A percentile compares a stretch with the other conserved stretches of the same genome.
Evolutionary conservation across 768 basidiomycete genomes (phyloP).

Genomic region (Lentinula raphanica): DNA sequence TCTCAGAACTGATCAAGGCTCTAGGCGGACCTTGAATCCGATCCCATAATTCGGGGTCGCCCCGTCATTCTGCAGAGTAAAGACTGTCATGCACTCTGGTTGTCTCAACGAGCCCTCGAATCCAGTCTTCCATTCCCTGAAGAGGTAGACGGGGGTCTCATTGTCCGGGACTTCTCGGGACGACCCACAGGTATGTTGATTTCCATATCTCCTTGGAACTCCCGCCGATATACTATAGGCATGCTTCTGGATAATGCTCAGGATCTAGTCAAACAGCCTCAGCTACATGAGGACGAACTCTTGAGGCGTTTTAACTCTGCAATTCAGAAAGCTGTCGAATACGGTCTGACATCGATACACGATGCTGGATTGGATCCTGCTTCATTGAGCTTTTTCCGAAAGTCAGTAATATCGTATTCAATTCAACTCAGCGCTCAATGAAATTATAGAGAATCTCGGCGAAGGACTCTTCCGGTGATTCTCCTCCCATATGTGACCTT

Average conservation of each 20-base stretch:
- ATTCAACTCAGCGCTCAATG: background rate
- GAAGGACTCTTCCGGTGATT: constrained; percentile 57
- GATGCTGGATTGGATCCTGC: constrained; percentile 72
- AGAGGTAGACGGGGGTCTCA: constrained; percentile 72
- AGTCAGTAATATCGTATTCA: constrained; percentile 31
- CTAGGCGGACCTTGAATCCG: constrained; percentile 68
- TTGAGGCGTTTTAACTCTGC: constrained; percentile 55
- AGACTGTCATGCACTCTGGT: constrained; percentile 88
- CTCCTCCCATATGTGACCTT: background rate
- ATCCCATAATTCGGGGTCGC: constrained; percentile 61
- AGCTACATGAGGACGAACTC: constrained; percentile 59
- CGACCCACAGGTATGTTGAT: constrained; percentile 57
- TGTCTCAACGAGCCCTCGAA: constrained; percentile 58
- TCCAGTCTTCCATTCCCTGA: constrained; percentile 59
- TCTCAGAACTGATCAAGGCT: background rate
- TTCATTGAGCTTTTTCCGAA: constrained; percentile 71
- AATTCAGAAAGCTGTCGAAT: constrained; percentile 59
- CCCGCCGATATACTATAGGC: constrained; percentile 28
- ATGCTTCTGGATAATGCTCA: constrained; percentile 87
- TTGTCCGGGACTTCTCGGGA: constrained; percentile 62
- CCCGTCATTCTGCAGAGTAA: constrained; percentile 78
- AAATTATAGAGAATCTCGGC: constrained; percentile 54
- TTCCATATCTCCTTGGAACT: background rate
- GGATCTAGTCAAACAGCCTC: constrained; percentile 58
- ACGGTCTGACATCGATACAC: constrained; percentile 80